These are phyloP conservation scores for Aspergillus ochraceus DNA, from an alignment of 2,329 filamentous ascomycete genomes.

Conservation along the genomic window DNA sequence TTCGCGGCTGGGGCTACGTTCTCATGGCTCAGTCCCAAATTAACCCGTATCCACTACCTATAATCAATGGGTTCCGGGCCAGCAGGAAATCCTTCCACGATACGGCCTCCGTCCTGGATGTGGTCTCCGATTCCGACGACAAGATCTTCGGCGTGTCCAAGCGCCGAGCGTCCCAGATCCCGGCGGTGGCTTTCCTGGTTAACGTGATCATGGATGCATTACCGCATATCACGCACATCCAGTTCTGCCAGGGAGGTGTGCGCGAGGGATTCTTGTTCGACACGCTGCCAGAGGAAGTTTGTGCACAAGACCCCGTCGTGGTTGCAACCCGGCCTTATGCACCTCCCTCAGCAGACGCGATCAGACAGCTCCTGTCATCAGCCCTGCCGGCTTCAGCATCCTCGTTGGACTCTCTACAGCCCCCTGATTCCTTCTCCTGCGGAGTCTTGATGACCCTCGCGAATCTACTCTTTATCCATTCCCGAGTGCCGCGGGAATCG, in stretches of 20 bases:
- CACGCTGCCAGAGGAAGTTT: slow-evolving; percentile 59
- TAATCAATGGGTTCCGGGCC: slow-evolving; percentile 76
- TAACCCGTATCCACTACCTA: slow-evolving; percentile 77
- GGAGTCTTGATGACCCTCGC: slow-evolving; percentile 57
- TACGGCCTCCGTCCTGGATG: slow-evolving; percentile 47
- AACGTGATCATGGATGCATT: slow-evolving; percentile 69
- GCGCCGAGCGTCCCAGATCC: slow-evolving; percentile 75
- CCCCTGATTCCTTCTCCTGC: slow-evolving; percentile 45
- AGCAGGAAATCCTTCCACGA: slow-evolving; percentile 61
- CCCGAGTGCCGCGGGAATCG: slow-evolving; percentile 53
- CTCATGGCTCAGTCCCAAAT: slow-evolving; percentile 76
- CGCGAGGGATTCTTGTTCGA: slow-evolving; percentile 80
- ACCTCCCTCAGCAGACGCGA: slow-evolving; percentile 45
- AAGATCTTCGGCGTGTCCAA: slow-evolving; percentile 73
- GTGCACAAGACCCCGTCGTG: slow-evolving; percentile 66
- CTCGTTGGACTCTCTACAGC: slow-evolving; percentile 18
- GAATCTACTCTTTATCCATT: slow-evolving; percentile 59
- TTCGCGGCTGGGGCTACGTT: slow-evolving; percentile 86
- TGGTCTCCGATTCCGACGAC: slow-evolving; percentile 35
- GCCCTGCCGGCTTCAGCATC: slow-evolving; percentile 44
- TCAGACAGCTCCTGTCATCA: slow-evolving; percentile 51
- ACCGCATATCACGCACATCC: slow-evolving; percentile 69
- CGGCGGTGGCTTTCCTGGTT: slow-evolving; percentile 79
- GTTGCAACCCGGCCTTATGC: slow-evolving; percentile 60
- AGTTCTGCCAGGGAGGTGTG: slow-evolving; percentile 86